Percentiles rank a stretch among this genome's conserved stretches.
phyloP scores from a whole-genome alignment of 108 stramenopile genomes.

The Fistulifera pelliculosa region DNA sequence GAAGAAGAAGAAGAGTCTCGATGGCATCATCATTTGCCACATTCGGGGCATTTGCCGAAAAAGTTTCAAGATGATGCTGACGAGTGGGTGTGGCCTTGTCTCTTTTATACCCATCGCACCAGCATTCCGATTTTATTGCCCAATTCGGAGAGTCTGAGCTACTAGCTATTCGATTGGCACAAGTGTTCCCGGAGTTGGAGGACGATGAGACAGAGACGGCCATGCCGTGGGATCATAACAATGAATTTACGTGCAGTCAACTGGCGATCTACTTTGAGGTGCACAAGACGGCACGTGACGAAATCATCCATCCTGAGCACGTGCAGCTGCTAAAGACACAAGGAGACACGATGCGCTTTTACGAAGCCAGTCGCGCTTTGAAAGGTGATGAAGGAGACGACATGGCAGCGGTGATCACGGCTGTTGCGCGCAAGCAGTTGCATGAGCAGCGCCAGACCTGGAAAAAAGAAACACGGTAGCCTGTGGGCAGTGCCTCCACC shows the following conservation, averaged over 20 bases:
- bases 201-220: constrained; percentile 34
- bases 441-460: constrained; percentile 70
- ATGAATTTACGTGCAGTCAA: constrained; percentile 78
- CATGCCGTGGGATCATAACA: constrained; percentile 83
- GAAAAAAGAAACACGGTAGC: constrained; percentile 68
- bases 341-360: constrained; percentile 74
- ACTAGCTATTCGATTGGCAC: constrained; percentile 73
- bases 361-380: constrained; percentile 74
- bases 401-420: constrained; percentile 59
- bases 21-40: constrained; percentile 84
- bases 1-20: constrained; percentile 55
- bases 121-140: constrained; percentile 80
- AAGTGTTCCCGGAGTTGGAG: constrained; percentile 83
- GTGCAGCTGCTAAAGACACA: constrained; percentile 63
- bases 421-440: constrained; percentile 73
- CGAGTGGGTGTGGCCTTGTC: constrained; percentile 71
- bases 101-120: constrained; percentile 84
- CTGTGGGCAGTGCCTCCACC: constrained; percentile 67
- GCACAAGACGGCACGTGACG: constrained; percentile 4
- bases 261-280: constrained; percentile 86
- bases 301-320: constrained; percentile 59
- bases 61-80: constrained; percentile 7
- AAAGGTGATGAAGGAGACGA: constrained; percentile 85
- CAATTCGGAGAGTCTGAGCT: constrained; percentile 69
- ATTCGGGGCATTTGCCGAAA: constrained; percentile 62